Percentiles rank a stretch among this genome's conserved stretches.
Conservation (phyloP, 78 protist genomes). For the Cavenderia fasciculata region DNA sequence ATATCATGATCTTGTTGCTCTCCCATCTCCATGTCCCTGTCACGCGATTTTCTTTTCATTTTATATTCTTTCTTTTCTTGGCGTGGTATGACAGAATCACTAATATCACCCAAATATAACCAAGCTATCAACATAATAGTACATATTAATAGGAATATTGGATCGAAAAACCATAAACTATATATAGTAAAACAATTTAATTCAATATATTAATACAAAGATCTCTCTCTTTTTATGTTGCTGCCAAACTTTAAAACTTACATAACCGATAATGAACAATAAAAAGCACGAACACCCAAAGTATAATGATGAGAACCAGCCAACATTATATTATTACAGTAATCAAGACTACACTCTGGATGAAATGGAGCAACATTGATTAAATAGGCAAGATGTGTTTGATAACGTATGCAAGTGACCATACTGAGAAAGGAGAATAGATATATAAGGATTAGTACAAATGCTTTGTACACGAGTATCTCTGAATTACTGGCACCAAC, state of each 20-base stretch:
- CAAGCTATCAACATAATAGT: slow-evolving; percentile 1
- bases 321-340: slow-evolving; percentile 12
- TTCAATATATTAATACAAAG: neutral
- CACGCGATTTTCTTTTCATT: too few relatives aligned
- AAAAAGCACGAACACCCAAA: slow-evolving; percentile 48
- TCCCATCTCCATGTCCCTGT: too few relatives aligned
- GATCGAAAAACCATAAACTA: slow-evolving; percentile 69
- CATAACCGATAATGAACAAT: slow-evolving; percentile 37
- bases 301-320: slow-evolving; percentile 56
- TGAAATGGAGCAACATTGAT: slow-evolving; percentile 29
- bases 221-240: too few relatives aligned
- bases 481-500: slow-evolving; percentile 40
- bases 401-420: slow-evolving; percentile 39
- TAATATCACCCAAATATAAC: slow-evolving; percentile 52
- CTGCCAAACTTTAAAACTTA: too few relatives aligned
- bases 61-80: slow-evolving; percentile 34
- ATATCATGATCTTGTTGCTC: too few relatives aligned
- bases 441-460: slow-evolving; percentile 21
- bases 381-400: slow-evolving; percentile 44
- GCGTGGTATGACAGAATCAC: slow-evolving; percentile 25
- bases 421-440: slow-evolving; percentile 51
- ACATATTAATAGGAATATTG: slow-evolving; percentile 23
- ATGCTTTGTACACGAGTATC: slow-evolving; percentile 35
- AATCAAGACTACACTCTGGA: slow-evolving; percentile 14
- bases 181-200: neutral